phyloP scores from a whole-genome alignment of 129 eudicot genomes.

The Flaveria sonorensis region DNA sequence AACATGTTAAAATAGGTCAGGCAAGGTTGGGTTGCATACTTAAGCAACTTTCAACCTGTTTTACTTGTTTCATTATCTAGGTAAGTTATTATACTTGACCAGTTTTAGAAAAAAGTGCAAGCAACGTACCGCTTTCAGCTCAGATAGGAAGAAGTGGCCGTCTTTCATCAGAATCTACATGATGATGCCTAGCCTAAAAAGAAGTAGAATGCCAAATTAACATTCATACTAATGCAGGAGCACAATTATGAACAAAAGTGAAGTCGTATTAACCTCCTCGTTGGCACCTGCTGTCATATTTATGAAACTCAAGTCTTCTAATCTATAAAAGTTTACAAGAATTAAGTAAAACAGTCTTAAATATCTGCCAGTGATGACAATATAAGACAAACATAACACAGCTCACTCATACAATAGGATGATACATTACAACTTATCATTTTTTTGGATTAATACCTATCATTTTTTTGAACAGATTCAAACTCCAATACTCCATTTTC shows the following conservation, averaged over 20 bases:
- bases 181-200: conserved; percentile 62
- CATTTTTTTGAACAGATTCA: conserved; percentile 47
- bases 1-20: too few species aligned
- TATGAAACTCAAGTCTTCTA: conserved; percentile 38
- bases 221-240: neutral
- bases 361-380: neutral
- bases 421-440: conserved; percentile 43
- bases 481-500: conserved; percentile 58
- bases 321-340: conserved; percentile 2
- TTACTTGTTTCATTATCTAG: too few species aligned
- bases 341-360: neutral
- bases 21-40: too few species aligned
- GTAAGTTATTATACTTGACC: too few species aligned
- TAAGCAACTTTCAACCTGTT: too few species aligned
- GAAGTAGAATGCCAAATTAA: conserved; percentile 12
- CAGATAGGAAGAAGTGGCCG: too few species aligned
- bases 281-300: conserved; percentile 91
- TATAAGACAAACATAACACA: neutral
- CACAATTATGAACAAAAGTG: conserved; percentile 6
- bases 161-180: too few species aligned
- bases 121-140: too few species aligned
- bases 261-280: conserved; percentile 58
- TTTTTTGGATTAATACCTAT: conserved; percentile 54
- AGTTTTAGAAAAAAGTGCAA: too few species aligned
- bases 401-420: neutral